Percentiles rank a stretch among this genome's conserved stretches.
Conservation (phyloP, 371 early-diverging fungal species). For the Syncephalis plumigaleata region DNA sequence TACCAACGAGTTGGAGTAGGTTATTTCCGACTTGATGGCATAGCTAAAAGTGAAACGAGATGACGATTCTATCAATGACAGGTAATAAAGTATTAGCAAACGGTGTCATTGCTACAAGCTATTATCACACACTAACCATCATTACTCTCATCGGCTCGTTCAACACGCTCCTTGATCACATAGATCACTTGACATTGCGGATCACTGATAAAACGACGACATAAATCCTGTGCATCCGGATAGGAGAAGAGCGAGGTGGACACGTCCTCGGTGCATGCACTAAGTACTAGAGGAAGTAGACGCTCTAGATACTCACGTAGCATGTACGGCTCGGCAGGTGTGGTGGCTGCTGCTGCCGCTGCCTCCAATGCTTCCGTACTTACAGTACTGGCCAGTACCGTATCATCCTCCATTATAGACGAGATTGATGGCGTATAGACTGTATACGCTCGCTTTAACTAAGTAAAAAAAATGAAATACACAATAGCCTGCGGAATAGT, state of each 20-base stretch:
- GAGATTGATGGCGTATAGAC: too few species aligned
- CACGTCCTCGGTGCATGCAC: conserved; percentile 38
- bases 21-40: conserved; percentile 54
- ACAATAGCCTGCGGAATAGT: too few species aligned
- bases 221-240: conserved; percentile 53
- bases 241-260: conserved; percentile 36
- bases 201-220: conserved; percentile 65
- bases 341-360: too few species aligned
- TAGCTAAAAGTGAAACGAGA: conserved; percentile 25
- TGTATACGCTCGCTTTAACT: too few species aligned
- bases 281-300: conserved; percentile 53
- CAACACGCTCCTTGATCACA: conserved; percentile 58
- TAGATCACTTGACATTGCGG: conserved; percentile 55
- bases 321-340: conserved; percentile 22
- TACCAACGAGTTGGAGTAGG: conserved; percentile 51
- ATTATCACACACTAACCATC: background rate
- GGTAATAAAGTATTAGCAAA: background rate
- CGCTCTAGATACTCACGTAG: conserved; percentile 51
- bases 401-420: too few species aligned
- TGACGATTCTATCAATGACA: conserved; percentile 7
- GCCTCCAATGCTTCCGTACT: too few species aligned
- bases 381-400: too few species aligned
- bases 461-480: too few species aligned
- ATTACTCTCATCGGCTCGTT: conserved; percentile 19
- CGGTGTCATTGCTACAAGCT: too few species aligned